A percentile compares a stretch with the other conserved stretches of the same genome.
Evolutionary conservation across 495 filamentous ascomycete genomes (phyloP).

Genomic region (Rostrohypoxylon terebratum): DNA sequence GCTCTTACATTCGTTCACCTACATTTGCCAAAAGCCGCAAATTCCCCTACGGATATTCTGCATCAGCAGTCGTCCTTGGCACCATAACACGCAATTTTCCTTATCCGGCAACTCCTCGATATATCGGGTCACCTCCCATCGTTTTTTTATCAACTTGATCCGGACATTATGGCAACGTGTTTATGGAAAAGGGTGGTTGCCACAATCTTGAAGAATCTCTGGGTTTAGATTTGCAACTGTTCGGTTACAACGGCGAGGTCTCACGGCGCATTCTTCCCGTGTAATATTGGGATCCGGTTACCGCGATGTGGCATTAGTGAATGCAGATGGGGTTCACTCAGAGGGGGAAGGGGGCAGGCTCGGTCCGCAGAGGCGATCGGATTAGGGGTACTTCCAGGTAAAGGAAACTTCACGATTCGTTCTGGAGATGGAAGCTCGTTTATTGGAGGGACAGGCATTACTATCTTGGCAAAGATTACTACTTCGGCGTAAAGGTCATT

Average conservation of each 20-base stretch:
- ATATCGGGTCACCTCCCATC: slow-evolving; percentile 1
- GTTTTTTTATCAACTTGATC: slow-evolving; percentile 21
- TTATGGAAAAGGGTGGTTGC: slow-evolving; percentile 22
- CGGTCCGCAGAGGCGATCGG: slow-evolving; percentile 19
- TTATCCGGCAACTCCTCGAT: slow-evolving; percentile 24
- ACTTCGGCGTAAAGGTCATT: slow-evolving; percentile 32
- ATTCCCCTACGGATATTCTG: slow-evolving; percentile 11
- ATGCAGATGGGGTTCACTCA: slow-evolving; percentile 18
- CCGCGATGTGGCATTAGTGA: slow-evolving; percentile 16
- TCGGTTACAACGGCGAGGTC: slow-evolving; percentile 13
- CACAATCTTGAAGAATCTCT: slow-evolving; percentile 22
- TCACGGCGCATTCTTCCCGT: slow-evolving; percentile 8
- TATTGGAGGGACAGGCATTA: slow-evolving; percentile 32
- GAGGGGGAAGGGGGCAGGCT: slow-evolving; percentile 22
- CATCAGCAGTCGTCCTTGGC: slow-evolving; percentile 11
- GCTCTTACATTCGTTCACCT: slow-evolving; percentile 11
- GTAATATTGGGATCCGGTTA: slow-evolving; percentile 14
- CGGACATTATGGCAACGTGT: slow-evolving; percentile 22
- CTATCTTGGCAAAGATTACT: slow-evolving; percentile 36
- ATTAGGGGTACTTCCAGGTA: slow-evolving; percentile 13
- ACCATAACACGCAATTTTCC: slow-evolving; percentile 32
- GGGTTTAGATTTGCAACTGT: slow-evolving; percentile 16
- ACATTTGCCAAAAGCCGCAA: slow-evolving; percentile 10
- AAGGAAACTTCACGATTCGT: slow-evolving; percentile 13
- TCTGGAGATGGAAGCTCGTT: slow-evolving; percentile 34